Evolutionary conservation across 2,329 filamentous ascomycete species (phyloP).

Genomic region (Rutstroemia sp.): DNA sequence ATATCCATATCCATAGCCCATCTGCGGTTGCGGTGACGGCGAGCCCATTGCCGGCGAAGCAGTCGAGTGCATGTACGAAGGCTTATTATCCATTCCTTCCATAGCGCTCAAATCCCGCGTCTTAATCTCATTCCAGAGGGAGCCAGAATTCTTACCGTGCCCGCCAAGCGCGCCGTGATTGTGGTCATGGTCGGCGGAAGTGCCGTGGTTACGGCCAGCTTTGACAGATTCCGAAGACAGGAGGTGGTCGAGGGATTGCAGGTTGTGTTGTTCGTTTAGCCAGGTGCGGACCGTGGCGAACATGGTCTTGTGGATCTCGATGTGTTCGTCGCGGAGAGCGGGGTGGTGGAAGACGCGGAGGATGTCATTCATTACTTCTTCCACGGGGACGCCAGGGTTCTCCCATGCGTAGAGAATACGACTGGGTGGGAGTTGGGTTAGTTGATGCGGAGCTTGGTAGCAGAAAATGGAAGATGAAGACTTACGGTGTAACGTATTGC

Average conservation of each 20-base stretch:
- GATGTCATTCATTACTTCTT: conserved; percentile 78
- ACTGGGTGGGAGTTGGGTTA: conserved; percentile 29
- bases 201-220: conserved; percentile 69
- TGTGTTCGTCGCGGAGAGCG: conserved; percentile 63
- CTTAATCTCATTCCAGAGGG: conserved; percentile 54
- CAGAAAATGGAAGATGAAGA: conserved; percentile 31
- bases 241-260: conserved; percentile 62
- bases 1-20: conserved; percentile 25
- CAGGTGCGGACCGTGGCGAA: conserved; percentile 78
- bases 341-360: conserved; percentile 86
- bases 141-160: conserved; percentile 51
- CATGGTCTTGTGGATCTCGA: conserved; percentile 84
- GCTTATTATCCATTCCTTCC: conserved; percentile 40
- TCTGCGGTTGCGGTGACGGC: conserved; percentile 17
- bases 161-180: conserved; percentile 31
- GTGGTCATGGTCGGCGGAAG: conserved; percentile 31
- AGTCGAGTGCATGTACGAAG: conserved; percentile 1
- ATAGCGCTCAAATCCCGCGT: conserved; percentile 50
- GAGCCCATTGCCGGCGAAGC: conserved; percentile 21
- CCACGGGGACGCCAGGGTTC: conserved; percentile 71
- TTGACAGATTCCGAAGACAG: conserved; percentile 79
- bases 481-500: conserved; percentile 75
- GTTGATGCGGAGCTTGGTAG: conserved; percentile 18
- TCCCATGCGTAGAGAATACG: conserved; percentile 91
- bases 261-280: conserved; percentile 63